A percentile compares a stretch with the other conserved stretches of the same genome.
phyloP scores from a whole-genome alignment of 805 yeast genomes.

The Sugiyamaella americana region DNA sequence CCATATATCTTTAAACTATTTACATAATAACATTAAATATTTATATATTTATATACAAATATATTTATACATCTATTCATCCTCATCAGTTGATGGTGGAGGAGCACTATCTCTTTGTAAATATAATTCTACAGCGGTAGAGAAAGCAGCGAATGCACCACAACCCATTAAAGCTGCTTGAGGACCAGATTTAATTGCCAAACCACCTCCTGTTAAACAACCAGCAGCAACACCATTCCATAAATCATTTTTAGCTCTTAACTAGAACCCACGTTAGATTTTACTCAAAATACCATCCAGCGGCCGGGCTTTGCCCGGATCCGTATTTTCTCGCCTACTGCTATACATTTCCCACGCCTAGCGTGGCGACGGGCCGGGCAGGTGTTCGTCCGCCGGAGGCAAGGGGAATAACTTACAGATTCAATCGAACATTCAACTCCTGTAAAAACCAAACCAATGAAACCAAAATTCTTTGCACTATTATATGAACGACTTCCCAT shows the following conservation, averaged over 20 bases:
- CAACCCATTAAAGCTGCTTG: slow-evolving; percentile 88
- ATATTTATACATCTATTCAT: slow-evolving; percentile 32
- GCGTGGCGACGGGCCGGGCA: background rate
- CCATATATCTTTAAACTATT: no score
- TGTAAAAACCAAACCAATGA: slow-evolving; percentile 82
- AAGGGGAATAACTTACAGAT: slow-evolving; percentile 32
- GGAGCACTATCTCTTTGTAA: slow-evolving; percentile 75
- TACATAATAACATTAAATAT: no score
- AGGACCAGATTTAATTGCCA: slow-evolving; percentile 90
- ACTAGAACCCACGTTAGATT: no score
- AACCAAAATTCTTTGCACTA: slow-evolving; percentile 91
- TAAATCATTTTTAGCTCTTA: slow-evolving; percentile 85
- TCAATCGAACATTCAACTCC: slow-evolving; percentile 92
- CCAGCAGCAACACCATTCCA: slow-evolving; percentile 92
- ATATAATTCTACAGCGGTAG: slow-evolving; percentile 64
- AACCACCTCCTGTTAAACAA: slow-evolving; percentile 93
- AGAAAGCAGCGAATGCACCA: slow-evolving; percentile 96
- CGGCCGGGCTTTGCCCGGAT: no score
- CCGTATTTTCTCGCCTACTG: no score
- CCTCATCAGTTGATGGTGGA: slow-evolving; percentile 88
- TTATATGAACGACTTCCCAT: slow-evolving; percentile 87
- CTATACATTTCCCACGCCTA: no score
- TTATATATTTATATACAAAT: no score
- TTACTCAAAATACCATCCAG: no score
- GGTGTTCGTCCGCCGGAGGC: background rate